Percentiles rank a stretch among this genome's conserved stretches.
phyloP scores from a whole-genome alignment of 164 flowering plant genomes.

The Berberis vulgaris region DNA sequence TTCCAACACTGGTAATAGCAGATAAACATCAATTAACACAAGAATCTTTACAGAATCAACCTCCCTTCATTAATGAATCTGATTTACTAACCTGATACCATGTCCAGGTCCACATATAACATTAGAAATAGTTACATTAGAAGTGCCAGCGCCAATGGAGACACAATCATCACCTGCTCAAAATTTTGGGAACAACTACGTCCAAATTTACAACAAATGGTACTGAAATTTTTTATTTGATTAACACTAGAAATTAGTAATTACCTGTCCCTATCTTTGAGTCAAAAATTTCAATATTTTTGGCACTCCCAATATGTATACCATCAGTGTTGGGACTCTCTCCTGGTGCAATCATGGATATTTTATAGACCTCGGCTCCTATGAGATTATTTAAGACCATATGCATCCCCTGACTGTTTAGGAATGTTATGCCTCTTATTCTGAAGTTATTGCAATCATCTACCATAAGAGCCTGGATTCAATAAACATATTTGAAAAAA shows the following conservation, averaged over 20 bases:
- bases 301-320: conserved; percentile 18
- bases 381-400: conserved; percentile 10
- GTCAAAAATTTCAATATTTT: conserved; percentile 8
- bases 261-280: conserved; percentile 30
- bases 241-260: neutral
- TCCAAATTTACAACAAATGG: neutral
- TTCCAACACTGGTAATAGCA: conserved; percentile 34
- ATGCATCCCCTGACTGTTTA: conserved; percentile 24
- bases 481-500: neutral
- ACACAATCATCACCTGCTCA: conserved; percentile 43
- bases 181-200: neutral
- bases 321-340: conserved; percentile 44
- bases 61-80: neutral
- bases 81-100: conserved; percentile 37
- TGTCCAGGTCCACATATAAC: conserved; percentile 44
- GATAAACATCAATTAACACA: neutral
- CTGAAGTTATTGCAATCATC: conserved; percentile 7
- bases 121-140: conserved; percentile 20
- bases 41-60: neutral
- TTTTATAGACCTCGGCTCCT: conserved; percentile 7
- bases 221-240: neutral
- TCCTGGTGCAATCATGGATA: conserved; percentile 23
- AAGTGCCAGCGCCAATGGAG: conserved; percentile 24
- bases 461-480: conserved; percentile 18
- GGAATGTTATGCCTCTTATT: conserved; percentile 9